Evolutionary conservation across 1,284 basidiomycete species (phyloP).

Genomic region (Malassezia equina): DNA sequence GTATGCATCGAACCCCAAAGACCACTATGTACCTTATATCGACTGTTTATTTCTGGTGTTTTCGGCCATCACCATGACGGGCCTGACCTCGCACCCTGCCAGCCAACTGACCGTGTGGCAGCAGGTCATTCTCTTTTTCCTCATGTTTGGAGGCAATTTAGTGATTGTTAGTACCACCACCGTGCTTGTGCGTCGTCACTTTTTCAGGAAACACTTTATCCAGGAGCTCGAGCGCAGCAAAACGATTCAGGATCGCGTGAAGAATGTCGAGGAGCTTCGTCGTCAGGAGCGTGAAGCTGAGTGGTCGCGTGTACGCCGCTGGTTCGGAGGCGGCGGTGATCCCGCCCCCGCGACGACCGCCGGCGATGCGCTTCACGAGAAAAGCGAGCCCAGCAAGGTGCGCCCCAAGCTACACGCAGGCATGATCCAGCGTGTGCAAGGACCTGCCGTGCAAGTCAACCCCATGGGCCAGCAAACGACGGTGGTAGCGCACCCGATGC

Average conservation of each 20-base stretch:
- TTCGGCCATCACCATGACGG: slow-evolving; percentile 68
- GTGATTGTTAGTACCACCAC: slow-evolving; percentile 43
- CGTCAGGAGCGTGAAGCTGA: slow-evolving; percentile 20
- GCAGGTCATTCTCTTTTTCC: slow-evolving; percentile 57
- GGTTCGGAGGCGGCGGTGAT: slow-evolving; percentile 24
- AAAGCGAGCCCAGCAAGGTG: slow-evolving; percentile 16
- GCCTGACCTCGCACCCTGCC: slow-evolving; percentile 63
- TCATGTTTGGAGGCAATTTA: slow-evolving; percentile 46
- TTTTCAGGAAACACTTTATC: slow-evolving; percentile 38
- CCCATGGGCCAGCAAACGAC: slow-evolving; percentile 22
- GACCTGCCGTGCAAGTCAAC: slow-evolving; percentile 45
- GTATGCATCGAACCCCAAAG: slow-evolving; percentile 46
- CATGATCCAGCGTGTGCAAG: slow-evolving; percentile 44
- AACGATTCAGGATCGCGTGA: slow-evolving; percentile 31
- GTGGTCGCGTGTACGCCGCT: slow-evolving; percentile 27
- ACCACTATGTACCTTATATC: slow-evolving; percentile 53
- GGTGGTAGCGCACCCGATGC: slow-evolving; percentile 1
- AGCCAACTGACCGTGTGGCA: slow-evolving; percentile 65
- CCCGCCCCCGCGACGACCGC: slow-evolving; percentile 1
- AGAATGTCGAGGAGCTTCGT: slow-evolving; percentile 45
- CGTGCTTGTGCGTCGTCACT: slow-evolving; percentile 42
- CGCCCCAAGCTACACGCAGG: slow-evolving; percentile 32
- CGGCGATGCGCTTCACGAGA: background rate
- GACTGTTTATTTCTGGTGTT: slow-evolving; percentile 66
- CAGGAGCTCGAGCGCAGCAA: slow-evolving; percentile 27